phyloP scores from a whole-genome alignment of 257 asterid species.

The Avicennia marina region DNA sequence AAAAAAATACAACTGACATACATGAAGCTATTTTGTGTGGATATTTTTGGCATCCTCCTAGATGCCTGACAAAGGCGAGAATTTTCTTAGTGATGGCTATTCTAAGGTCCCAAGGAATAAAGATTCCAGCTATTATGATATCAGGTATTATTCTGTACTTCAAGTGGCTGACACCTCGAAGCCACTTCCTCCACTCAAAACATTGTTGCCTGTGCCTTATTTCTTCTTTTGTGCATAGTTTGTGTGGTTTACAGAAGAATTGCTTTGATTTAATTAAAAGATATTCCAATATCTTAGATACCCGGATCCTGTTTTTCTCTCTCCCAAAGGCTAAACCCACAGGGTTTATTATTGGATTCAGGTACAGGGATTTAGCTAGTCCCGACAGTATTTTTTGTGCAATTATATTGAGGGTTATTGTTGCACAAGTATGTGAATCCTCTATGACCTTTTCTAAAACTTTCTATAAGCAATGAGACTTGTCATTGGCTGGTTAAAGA shows the following conservation, averaged over 20 bases:
- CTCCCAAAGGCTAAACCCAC: neutral
- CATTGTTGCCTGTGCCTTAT: conserved; percentile 13
- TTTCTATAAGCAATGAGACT: neutral
- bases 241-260: conserved; percentile 7
- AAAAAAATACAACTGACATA: too few relatives aligned
- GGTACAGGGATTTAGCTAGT: neutral
- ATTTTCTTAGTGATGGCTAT: too few relatives aligned
- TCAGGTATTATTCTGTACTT: too few relatives aligned
- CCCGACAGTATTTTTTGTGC: neutral
- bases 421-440: neutral
- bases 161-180: too few relatives aligned
- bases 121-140: too few relatives aligned
- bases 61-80: conserved; percentile 20
- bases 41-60: neutral
- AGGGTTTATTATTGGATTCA: conserved; percentile 2
- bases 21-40: too few relatives aligned
- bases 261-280: conserved; percentile 2
- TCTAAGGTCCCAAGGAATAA: too few relatives aligned
- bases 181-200: conserved; percentile 44
- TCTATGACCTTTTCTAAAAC: too few relatives aligned
- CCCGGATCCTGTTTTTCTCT: conserved; percentile 2
- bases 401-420: neutral
- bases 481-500: neutral
- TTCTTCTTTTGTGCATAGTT: conserved; percentile 9
- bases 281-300: conserved; percentile 15